These are phyloP conservation scores for Ustilago loliicola DNA, from an alignment of 1,284 basidiomycete genomes.

Conservation along the genomic window DNA sequence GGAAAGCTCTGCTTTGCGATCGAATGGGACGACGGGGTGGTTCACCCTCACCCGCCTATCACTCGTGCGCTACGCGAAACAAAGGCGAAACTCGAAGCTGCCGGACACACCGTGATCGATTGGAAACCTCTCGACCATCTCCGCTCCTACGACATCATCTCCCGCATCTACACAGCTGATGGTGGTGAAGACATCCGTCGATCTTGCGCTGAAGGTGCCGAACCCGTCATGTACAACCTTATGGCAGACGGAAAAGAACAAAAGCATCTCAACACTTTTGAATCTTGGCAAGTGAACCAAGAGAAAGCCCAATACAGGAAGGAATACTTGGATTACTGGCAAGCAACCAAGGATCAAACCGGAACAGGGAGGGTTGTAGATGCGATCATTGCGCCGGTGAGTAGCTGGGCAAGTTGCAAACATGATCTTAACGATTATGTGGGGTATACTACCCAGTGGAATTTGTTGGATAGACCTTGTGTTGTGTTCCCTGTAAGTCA, in stretches of 20 bases:
- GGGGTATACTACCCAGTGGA: conserved; percentile 48
- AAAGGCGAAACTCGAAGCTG: conserved; percentile 56
- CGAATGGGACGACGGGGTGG: conserved; percentile 70
- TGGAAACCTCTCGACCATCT: conserved; percentile 36
- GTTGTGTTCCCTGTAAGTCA: conserved; percentile 74
- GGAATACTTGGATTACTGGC: conserved; percentile 75
- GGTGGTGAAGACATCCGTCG: conserved; percentile 54
- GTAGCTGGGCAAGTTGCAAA: conserved; percentile 74
- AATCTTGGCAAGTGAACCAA: conserved; percentile 75
- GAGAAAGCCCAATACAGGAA: conserved; percentile 72
- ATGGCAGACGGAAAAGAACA: conserved; percentile 12
- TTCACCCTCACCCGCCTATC: conserved; percentile 70
- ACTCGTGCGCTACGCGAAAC: conserved; percentile 66
- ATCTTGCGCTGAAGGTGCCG: conserved; percentile 53
- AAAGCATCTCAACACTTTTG: conserved; percentile 71
- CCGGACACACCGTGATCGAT: conserved; percentile 60
- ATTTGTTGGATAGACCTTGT: conserved; percentile 36
- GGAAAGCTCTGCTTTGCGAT: conserved; percentile 41
- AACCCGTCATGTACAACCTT: conserved; percentile 46
- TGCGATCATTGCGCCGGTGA: conserved; percentile 76
- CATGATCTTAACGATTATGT: conserved; percentile 73
- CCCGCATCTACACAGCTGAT: conserved; percentile 52
- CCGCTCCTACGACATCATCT: conserved; percentile 65
- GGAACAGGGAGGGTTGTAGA: conserved; percentile 75
- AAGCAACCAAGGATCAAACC: conserved; percentile 73